A percentile compares a stretch with the other conserved stretches of the same genome.
These are phyloP conservation scores for Xylaria sp. DNA, from an alignment of 2,329 filamentous ascomycete species.

Conservation along the genomic window DNA sequence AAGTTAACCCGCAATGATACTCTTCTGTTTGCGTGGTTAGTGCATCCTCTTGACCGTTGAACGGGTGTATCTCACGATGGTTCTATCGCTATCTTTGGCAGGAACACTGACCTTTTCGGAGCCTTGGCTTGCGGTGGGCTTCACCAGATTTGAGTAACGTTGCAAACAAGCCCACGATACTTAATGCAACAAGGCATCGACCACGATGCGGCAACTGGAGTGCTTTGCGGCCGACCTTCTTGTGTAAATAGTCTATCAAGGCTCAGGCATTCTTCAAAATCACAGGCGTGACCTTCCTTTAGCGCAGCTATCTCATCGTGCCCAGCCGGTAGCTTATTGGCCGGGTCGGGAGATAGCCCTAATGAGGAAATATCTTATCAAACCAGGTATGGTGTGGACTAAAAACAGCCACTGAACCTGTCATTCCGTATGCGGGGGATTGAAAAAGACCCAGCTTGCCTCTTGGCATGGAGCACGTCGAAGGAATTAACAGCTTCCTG, in stretches of 20 bases:
- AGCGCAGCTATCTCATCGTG: conserved; percentile 32
- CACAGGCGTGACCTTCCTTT: conserved; percentile 36
- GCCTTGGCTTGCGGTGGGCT: conserved; percentile 6
- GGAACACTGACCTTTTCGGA: background rate
- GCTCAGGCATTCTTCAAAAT: conserved; percentile 6
- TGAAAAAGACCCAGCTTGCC: conserved; percentile 15
- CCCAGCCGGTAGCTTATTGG: conserved; percentile 37
- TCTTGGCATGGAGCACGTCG: conserved; percentile 13
- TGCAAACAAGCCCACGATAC: conserved; percentile 33
- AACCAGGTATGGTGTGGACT: conserved; percentile 26
- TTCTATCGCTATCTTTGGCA: conserved; percentile 2
- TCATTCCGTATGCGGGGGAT: conserved; percentile 32
- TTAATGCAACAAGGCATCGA: conserved; percentile 33
- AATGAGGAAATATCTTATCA: conserved; percentile 47
- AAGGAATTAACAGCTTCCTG: conserved; percentile 2
- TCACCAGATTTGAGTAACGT: conserved; percentile 33
- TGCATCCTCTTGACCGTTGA: background rate
- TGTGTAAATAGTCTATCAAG: conserved; percentile 12
- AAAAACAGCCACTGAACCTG: conserved; percentile 36
- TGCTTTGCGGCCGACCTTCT: conserved; percentile 1
- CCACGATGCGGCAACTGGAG: conserved; percentile 9
- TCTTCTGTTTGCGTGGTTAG: background rate
- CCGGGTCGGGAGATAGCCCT: conserved; percentile 37
- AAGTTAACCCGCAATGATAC: background rate
- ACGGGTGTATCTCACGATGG: conserved; percentile 5